These are phyloP conservation scores for Grammothele lineata DNA, from an alignment of 768 basidiomycete species.

Conservation along the genomic window DNA sequence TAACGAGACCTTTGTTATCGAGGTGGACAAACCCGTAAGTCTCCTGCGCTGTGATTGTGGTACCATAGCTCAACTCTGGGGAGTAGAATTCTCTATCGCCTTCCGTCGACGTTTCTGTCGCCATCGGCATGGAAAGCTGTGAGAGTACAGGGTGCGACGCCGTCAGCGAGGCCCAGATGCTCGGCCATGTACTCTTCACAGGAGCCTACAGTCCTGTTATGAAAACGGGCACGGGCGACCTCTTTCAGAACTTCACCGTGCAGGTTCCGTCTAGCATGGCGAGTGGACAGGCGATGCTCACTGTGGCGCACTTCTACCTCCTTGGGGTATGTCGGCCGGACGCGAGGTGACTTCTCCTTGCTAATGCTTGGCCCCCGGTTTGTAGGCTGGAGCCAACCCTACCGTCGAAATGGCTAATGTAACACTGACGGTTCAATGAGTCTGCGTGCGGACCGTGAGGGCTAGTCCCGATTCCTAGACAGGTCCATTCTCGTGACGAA, in stretches of 20 bases:
- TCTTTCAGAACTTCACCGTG: constrained; percentile 25
- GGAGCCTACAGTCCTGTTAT: constrained; percentile 2
- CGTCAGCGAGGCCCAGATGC: not conserved
- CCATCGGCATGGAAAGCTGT: constrained; percentile 6
- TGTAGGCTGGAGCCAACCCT: constrained; percentile 1
- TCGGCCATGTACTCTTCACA: constrained; percentile 1
- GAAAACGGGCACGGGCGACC: not conserved
- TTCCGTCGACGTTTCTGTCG: constrained; percentile 3
- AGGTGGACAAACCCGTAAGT: constrained; percentile 7
- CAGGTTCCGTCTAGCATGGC: constrained; percentile 15
- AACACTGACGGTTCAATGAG: not conserved
- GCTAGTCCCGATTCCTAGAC: too few species aligned
- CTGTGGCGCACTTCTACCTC: constrained; percentile 17
- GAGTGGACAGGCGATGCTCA: constrained; percentile 7
- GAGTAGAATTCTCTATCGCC: constrained; percentile 2
- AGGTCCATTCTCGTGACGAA: too few species aligned
- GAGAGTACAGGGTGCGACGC: not conserved
- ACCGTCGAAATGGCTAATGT: not conserved
- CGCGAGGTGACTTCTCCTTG: not conserved
- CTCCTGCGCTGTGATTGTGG: too few species aligned
- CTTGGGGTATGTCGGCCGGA: constrained; percentile 14
- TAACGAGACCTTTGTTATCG: not conserved
- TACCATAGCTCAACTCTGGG: not conserved
- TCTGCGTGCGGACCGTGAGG: not conserved
- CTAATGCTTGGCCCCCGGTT: not conserved